Evolutionary conservation across 2,329 filamentous ascomycete genomes (phyloP), one percentile per base, ranked within the genome.

Genomic region (Rachicladosporium sp.): DNA sequence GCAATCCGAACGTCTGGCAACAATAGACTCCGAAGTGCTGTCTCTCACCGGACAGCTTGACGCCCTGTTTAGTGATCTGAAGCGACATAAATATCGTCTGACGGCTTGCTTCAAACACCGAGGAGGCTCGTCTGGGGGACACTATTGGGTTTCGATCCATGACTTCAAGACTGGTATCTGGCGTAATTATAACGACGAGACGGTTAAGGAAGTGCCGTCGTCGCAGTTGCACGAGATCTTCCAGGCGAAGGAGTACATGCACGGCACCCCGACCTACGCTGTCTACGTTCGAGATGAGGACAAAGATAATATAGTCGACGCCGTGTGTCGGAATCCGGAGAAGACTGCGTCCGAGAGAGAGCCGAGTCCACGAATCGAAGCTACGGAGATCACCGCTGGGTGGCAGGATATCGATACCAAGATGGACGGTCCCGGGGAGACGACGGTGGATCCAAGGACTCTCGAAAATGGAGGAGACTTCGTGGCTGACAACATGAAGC

Each of bases 71-170:
- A 68, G 68, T 3, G 71, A 74, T 38, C 72, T 80, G 53, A 70
- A 71, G 33, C 66, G 76, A 19, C 67, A 84, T 35, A 74, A 80
- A 8, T 98, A 96, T 58, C 77, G 77, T 10, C 73, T 98, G 4
- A 88, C 95, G 50, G 85, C 89, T 0, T 82, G 95, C 27, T 93
- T 98, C 54, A 89, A 94, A 52, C 91, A 98, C 58, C 79, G 82
- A 12, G 84, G 84, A 27, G 68, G 70, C 6, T 53, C 59, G 2
- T 53, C 54, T 10, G 71, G 72, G 23, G 91, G 91, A 0, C 91
- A 98, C 60, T 98, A 96, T 64, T 95, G 86, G 80, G 86, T 95
- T 33, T 95, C 88, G 73, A 93, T 98, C 47, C 83, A 79, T 54
- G 91, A 96, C 63, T 93, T 93, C 59, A 74, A 80, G 47, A 74